These are phyloP conservation scores for Debaryomyces maramus DNA, from an alignment of 805 yeast genomes.

Conservation along the genomic window DNA sequence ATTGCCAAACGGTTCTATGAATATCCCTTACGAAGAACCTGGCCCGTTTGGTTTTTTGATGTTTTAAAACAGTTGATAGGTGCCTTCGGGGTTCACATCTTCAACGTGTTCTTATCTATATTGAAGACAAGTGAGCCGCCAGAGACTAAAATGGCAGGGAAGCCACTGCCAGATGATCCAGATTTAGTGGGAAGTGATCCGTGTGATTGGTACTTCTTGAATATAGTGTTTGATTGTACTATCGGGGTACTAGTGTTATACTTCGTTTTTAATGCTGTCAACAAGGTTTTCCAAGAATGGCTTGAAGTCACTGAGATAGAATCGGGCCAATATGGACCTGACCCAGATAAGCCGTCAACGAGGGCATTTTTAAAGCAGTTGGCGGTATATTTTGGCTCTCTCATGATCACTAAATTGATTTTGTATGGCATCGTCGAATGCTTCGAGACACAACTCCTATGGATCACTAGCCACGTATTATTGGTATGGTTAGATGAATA, in stretches of 20 bases:
- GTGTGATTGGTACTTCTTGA: constrained; percentile 93
- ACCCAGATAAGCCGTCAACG: constrained; percentile 54
- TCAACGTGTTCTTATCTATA: constrained; percentile 73
- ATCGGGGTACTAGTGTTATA: constrained; percentile 83
- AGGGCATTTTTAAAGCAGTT: constrained; percentile 71
- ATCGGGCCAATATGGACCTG: constrained; percentile 63
- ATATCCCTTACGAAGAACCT: constrained; percentile 75
- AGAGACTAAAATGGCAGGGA: constrained; percentile 7
- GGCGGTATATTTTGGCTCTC: constrained; percentile 61
- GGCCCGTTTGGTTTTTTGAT: constrained; percentile 88
- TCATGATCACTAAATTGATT: constrained; percentile 64
- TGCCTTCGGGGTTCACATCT: constrained; percentile 76
- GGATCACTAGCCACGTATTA: constrained; percentile 66
- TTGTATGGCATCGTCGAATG: constrained; percentile 63
- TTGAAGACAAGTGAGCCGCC: constrained; percentile 37
- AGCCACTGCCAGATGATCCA: constrained; percentile 31
- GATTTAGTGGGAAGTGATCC: constrained; percentile 50
- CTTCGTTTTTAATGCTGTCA: constrained; percentile 48
- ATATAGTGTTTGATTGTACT: constrained; percentile 87
- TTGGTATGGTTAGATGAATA: constrained; percentile 81
- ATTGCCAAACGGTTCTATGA: constrained; percentile 77
- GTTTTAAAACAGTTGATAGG: constrained; percentile 89
- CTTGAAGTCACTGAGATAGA: constrained; percentile 39
- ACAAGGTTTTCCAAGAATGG: constrained; percentile 44
- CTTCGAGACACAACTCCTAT: constrained; percentile 52